These are phyloP conservation scores for Penicillium sp. DNA, from an alignment of 2,329 filamentous ascomycete genomes.

Conservation along the genomic window DNA sequence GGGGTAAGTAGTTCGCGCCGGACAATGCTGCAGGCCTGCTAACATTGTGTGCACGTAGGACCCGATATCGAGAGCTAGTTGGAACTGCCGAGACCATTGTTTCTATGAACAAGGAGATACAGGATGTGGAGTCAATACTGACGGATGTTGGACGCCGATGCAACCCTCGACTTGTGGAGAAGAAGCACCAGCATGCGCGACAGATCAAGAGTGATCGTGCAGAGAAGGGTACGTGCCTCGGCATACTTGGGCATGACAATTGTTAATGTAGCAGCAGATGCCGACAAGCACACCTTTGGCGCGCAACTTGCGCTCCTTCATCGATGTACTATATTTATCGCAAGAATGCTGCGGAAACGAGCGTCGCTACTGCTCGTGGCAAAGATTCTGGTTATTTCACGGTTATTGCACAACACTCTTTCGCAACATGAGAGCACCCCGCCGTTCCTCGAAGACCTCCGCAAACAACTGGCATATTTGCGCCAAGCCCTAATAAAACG, in stretches of 20 bases:
- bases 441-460: slow-evolving; percentile 58
- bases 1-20: slow-evolving; percentile 47
- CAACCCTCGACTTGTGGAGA: slow-evolving; percentile 65
- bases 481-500: slow-evolving; percentile 62
- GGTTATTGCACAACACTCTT: slow-evolving; percentile 70
- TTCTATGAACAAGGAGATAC: slow-evolving; percentile 75
- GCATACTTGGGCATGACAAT: not conserved
- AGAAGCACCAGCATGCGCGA: slow-evolving; percentile 58
- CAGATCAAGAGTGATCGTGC: slow-evolving; percentile 41
- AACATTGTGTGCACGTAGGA: slow-evolving; percentile 36
- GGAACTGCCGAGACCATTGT: slow-evolving; percentile 93
- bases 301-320: slow-evolving; percentile 57
- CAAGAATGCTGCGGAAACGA: slow-evolving; percentile 50
- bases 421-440: slow-evolving; percentile 48
- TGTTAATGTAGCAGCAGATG: slow-evolving; percentile 31
- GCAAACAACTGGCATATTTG: slow-evolving; percentile 59
- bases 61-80: slow-evolving; percentile 79
- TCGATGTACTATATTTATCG: slow-evolving; percentile 51
- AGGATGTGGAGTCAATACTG: slow-evolving; percentile 66
- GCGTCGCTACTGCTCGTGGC: slow-evolving; percentile 54
- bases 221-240: slow-evolving; percentile 29
- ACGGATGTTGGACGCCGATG: slow-evolving; percentile 70
- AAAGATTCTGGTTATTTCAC: slow-evolving; percentile 70
- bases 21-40: slow-evolving; percentile 6
- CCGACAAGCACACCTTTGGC: slow-evolving; percentile 47